Evolutionary conservation across 176 grass and related monocot genomes (phyloP), one percentile per base, ranked within the genome.

Genomic region (Aechmea fasciata): DNA sequence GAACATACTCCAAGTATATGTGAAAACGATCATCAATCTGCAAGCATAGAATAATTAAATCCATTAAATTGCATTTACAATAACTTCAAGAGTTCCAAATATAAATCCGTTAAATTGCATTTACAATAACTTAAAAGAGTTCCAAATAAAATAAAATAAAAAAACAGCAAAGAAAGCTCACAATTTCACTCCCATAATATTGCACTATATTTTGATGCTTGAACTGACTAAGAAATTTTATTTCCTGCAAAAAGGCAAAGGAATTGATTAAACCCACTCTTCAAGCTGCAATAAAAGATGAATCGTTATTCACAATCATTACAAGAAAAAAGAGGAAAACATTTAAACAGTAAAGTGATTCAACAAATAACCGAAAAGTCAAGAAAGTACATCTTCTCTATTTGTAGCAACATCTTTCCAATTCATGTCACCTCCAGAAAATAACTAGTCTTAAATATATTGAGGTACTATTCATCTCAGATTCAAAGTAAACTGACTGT

Each of bases 121-220:
- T 49, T 41, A 59, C 55, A 61, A 61, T 7, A 18, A n/a, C 55
- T 41, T 41, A 7, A 41, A 33, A 61, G 55, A 22, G 15, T 61
- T 61, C 13, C 20, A 19, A 18, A 19, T 26, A 23, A 23, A 23
- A 19, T 26, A 23, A 23, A 23, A 23, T 10, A 22, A 18, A 61
- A n/a, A 19, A 65, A 11, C 3, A 50, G 48, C 17, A 52, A 78
- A 52, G 54, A 79, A 52, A 82, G 69, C 93, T 97, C 85, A 97
- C 93, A 65, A 61, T 90, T 73, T 99, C 89, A 75, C 86, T 90
- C 73, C 94, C 94, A 13, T 93, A 93, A 70, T 99, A 99, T 72
- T 99, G 94, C 69, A 99, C 94, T 59, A 99, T 93, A 75, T 99
- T 99, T 73, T 85, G 85, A 64, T 99, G 94, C 89, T 99, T 93